Evolutionary conservation across 345 rosid species (phyloP).

Genomic region (Arabidopsis thaliana): DNA sequence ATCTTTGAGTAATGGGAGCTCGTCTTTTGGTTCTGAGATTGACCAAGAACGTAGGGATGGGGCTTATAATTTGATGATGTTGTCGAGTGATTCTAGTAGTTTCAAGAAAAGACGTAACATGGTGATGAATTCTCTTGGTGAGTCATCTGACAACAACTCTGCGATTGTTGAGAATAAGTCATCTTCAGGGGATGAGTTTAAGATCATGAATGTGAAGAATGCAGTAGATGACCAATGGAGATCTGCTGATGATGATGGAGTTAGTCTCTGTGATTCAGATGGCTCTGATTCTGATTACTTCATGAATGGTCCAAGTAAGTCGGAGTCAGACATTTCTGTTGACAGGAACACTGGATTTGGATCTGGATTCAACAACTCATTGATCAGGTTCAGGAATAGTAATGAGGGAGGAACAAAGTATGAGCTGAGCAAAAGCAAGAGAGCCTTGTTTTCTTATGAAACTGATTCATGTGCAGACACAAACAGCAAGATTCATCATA

Average conservation of each 20-base stretch:
- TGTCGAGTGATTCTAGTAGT: conserved; percentile 60
- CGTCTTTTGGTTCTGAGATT: conserved; percentile 53
- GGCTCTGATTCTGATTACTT: conserved; percentile 71
- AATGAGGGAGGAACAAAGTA: conserved; percentile 37
- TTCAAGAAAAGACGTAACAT: conserved; percentile 47
- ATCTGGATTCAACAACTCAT: conserved; percentile 46
- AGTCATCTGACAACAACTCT: conserved; percentile 71
- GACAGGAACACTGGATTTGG: conserved; percentile 48
- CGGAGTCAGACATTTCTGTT: conserved; percentile 54
- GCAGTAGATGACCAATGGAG: conserved; percentile 42
- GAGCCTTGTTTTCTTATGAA: conserved; percentile 45
- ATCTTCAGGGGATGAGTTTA: conserved; percentile 54
- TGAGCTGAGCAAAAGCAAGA: conserved; percentile 51
- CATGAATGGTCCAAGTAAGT: conserved; percentile 62
- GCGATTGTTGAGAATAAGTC: conserved; percentile 62
- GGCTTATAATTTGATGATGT: conserved; percentile 71
- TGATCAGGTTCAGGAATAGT: conserved; percentile 34
- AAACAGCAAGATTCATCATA: conserved; percentile 30
- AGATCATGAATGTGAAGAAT: conserved; percentile 41
- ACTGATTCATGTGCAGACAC: conserved; percentile 49
- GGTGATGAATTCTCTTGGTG: conserved; percentile 55
- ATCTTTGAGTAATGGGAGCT: conserved; percentile 40
- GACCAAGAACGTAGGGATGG: conserved; percentile 64
- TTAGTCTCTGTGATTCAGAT: conserved; percentile 42
- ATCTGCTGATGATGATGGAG: conserved; percentile 40